Conservation (phyloP, 441 rosid species). For the Arabidopsis hybrid region DNA sequence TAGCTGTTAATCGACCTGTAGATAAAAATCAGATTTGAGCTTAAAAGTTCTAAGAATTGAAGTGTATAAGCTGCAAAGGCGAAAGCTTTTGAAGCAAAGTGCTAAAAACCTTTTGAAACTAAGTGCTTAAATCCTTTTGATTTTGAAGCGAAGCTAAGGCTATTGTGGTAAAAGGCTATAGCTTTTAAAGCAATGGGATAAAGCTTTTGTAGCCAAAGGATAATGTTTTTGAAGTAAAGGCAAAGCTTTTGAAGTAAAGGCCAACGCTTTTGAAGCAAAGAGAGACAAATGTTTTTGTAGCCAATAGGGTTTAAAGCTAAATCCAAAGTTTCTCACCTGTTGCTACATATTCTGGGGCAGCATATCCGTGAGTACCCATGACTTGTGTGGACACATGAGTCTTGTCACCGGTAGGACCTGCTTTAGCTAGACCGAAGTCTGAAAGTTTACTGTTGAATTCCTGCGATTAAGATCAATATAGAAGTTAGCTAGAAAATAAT, state of each 20-base stretch:
- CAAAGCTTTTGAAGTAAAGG: not conserved
- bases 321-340: slow-evolving; percentile 57
- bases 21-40: slow-evolving; percentile 12
- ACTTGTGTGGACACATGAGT: slow-evolving; percentile 93
- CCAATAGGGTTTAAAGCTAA: not conserved
- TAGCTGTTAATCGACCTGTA: slow-evolving; percentile 53
- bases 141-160: slow-evolving; percentile 7
- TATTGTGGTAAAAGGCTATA: not conserved
- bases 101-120: slow-evolving; percentile 6
- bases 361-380: slow-evolving; percentile 88
- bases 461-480: slow-evolving; percentile 43
- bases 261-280: not conserved
- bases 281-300: not conserved
- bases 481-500: not conserved
- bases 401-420: slow-evolving; percentile 95
- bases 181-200: not conserved
- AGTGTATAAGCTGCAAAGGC: not conserved
- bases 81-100: not conserved
- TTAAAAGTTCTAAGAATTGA: not conserved
- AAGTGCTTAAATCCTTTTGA: not conserved
- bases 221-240: not conserved
- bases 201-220: not conserved
- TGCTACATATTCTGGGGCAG: slow-evolving; percentile 92
- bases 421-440: slow-evolving; percentile 93
- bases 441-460: slow-evolving; percentile 87